Evolutionary conservation across 306 rosid genomes (phyloP), one percentile per base, ranked within the genome.

Genomic region (Vicia villosa): DNA sequence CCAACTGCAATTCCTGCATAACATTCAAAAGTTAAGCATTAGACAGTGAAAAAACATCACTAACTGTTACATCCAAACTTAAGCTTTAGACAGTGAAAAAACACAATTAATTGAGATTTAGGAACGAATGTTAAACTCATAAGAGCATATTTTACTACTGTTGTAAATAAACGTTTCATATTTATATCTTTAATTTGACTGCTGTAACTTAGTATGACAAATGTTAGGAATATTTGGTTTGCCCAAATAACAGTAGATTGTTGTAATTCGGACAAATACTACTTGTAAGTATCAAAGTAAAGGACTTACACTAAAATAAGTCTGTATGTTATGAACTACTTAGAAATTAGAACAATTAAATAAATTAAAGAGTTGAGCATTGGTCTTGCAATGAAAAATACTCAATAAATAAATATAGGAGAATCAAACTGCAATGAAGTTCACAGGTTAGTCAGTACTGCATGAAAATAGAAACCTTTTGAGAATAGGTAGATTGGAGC

Each of bases 1-100:
- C 88, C 78, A 91, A 74, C 71, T 81, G 68, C 71, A 87, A 68
- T 49, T 89, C 97, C 99, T 95, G 87, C 81, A 80, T 55, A 45
- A 72, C 41, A 68, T 40, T 41, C 51, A 50, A 72, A 64, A 55
- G 19, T 66, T 76, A 34, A 74, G 58, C 49, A 43, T 69, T 43
- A 41, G 16, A 49, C 20, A 13, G 3, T 20, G 41, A 21, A 63
- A 79, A 38, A 19, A 10, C 7, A 8, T 5, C 41, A 43, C 5
- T 8, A 61, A 26, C 3, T 50, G 75, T 30, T 42, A 42, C 37
- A 52, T 67, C 24, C 76, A 68, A 22, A 62, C 50, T 56, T 64
- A 67, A 66, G 55, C 70, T 63, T 47, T 45, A 56, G 7, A 16
- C 30, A 32, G 37, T 32, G 37, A 32, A 32, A 32, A 32, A 32